Base-by-base conservation (phyloP, 176 grass and related monocot genomes). In the Musa schizocarpa region DNA sequence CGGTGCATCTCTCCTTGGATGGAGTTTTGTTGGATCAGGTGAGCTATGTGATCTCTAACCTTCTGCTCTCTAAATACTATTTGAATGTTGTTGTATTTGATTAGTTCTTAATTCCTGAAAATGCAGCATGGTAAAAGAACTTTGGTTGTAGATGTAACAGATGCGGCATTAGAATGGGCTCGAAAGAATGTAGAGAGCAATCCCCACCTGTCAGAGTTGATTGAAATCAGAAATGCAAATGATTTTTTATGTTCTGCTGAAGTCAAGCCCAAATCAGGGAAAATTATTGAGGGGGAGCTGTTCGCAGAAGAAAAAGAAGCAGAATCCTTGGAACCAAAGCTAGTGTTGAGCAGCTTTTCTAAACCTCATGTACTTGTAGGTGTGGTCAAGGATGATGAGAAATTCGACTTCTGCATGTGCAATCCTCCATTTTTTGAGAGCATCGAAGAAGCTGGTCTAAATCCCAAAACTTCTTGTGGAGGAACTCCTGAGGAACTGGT, bases 401-500 rank as follows among this genome's bases (percentile, higher is more conserved):
- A 10, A 5, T 98, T 93, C 71, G 95, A 98, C 68, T 98, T 98
- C 52, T 98, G 95, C 84, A 89, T 98, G 95, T 93, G 90, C 80
- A 93, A 98, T 75, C 95, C 95, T 55, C 95, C 90, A 73, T 98
- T 98, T 82, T 98, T 98, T 85, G 95, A 93, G 54, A 89, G 75
- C 83, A 87, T 89, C 74, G 80, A 90, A 61, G 95, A 85, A 87
- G 88, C 90, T 54, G 84, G 90, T 78, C 86, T 91, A 65, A 93
- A 98, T 72, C 94, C 88, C 7, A 93, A 85, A 74, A 98, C 94
- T 78, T 86, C 84, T 0, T 93, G 88, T 69, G 90, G 90, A 26
- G 88, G 90, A 25, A 98, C 90, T 34, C 9, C 61, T 9, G 80
- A 82, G 74, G 90, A 98, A 80, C 93, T 91, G 88, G 88, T 90